Percentiles rank a stretch among this genome's conserved stretches.
These are phyloP conservation scores for Juncus effusus DNA, from an alignment of 176 grass and related monocot species.

Conservation along the genomic window DNA sequence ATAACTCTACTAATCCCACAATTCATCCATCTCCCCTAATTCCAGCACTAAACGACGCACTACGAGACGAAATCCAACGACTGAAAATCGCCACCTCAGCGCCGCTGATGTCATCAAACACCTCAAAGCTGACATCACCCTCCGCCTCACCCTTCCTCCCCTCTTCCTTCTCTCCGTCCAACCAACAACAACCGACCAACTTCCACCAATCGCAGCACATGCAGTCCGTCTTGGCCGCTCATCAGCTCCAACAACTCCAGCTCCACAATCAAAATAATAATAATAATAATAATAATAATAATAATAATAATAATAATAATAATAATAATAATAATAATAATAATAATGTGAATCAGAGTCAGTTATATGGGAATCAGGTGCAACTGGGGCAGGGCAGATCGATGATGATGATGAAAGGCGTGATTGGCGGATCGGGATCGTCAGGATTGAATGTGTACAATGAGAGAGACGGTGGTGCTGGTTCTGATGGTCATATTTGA, in stretches of 20 bases:
- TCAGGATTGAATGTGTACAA: slow-evolving; percentile 12
- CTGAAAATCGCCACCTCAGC: slow-evolving; percentile 64
- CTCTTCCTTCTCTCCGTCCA: slow-evolving; percentile 40
- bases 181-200: slow-evolving; percentile 38
- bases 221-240: slow-evolving; percentile 68
- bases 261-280: slow-evolving; percentile 67
- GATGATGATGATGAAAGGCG: slow-evolving; percentile 57
- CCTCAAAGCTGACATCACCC: slow-evolving; percentile 23
- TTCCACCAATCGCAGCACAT: slow-evolving; percentile 58
- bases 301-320: slow-evolving; percentile 39
- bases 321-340: slow-evolving; percentile 41
- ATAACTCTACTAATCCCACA: background rate
- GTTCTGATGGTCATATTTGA: slow-evolving; percentile 22
- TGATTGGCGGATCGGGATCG: slow-evolving; percentile 14
- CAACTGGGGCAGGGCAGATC: slow-evolving; percentile 34
- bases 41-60: slow-evolving; percentile 72
- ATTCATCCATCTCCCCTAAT: too few species aligned
- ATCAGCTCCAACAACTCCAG: slow-evolving; percentile 82
- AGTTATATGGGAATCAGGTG: slow-evolving; percentile 48
- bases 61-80: slow-evolving; percentile 81
- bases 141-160: too few species aligned
- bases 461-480: slow-evolving; percentile 4
- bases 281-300: slow-evolving; percentile 46
- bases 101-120: slow-evolving; percentile 46
- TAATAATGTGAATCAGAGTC: slow-evolving; percentile 18